phyloP scores from a whole-genome alignment of 495 filamentous ascomycete species.

The Cercophora samala region DNA sequence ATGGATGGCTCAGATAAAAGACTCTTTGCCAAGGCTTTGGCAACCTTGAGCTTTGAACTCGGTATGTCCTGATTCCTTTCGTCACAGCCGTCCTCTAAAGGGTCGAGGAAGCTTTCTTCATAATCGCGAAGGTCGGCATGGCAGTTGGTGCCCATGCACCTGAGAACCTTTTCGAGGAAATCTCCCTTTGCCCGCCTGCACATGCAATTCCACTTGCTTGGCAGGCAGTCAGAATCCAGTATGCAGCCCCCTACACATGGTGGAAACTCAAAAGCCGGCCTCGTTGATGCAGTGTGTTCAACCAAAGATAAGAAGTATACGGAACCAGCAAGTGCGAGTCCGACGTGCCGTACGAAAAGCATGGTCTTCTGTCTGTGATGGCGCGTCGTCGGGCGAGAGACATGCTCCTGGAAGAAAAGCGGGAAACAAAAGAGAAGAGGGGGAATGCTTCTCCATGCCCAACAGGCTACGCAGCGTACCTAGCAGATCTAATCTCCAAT shows the following conservation, averaged over 20 bases:
- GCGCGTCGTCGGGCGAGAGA: not conserved
- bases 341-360: conserved; percentile 11
- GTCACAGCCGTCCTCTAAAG: conserved; percentile 25
- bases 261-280: conserved; percentile 14
- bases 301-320: conserved; percentile 13
- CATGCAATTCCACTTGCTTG: conserved; percentile 26
- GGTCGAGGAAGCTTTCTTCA: conserved; percentile 24
- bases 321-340: conserved; percentile 16
- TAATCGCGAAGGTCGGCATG: conserved; percentile 23
- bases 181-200: conserved; percentile 23
- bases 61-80: conserved; percentile 23
- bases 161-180: conserved; percentile 27
- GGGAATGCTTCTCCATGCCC: not conserved
- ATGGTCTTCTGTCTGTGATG: conserved; percentile 10
- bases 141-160: conserved; percentile 34
- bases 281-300: conserved; percentile 12
- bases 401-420: not conserved
- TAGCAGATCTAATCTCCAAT: not conserved
- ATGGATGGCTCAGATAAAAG: conserved; percentile 20
- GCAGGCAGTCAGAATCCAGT: conserved; percentile 19
- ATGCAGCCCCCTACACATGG: conserved; percentile 30
- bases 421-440: not conserved
- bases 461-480: not conserved
- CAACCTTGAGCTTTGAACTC: conserved; percentile 18
- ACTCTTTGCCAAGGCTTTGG: conserved; percentile 25